These are phyloP conservation scores for Aureobasidium subglaciale DNA, from an alignment of 2,329 filamentous ascomycete species.

Conservation along the genomic window DNA sequence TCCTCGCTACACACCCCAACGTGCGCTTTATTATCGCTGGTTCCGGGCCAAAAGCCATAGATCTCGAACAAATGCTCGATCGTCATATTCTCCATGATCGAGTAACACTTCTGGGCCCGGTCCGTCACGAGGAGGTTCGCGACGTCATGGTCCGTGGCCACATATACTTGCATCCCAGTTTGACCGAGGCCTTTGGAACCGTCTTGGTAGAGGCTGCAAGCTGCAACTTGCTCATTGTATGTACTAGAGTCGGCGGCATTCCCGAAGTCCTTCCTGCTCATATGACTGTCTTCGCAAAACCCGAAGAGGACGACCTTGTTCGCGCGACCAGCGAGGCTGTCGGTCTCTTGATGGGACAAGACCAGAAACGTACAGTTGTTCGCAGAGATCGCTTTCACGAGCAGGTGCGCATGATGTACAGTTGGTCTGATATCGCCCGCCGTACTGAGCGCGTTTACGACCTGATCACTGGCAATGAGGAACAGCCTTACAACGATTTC, in stretches of 20 bases:
- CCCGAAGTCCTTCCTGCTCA: slow-evolving; percentile 91
- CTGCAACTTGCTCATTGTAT: slow-evolving; percentile 93
- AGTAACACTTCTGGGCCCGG: slow-evolving; percentile 83
- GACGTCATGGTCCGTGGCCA: slow-evolving; percentile 97
- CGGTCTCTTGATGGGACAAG: slow-evolving; percentile 51
- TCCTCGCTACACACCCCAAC: slow-evolving; percentile 81
- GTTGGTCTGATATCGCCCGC: slow-evolving; percentile 90
- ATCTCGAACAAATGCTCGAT: slow-evolving; percentile 97
- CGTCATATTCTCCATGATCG: slow-evolving; percentile 66
- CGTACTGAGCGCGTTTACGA: slow-evolving; percentile 94
- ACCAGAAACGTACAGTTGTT: slow-evolving; percentile 38
- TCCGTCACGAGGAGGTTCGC: slow-evolving; percentile 91
- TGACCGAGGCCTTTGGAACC: slow-evolving; percentile 95
- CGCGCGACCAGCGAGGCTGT: slow-evolving; percentile 85
- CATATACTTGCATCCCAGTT: slow-evolving; percentile 88
- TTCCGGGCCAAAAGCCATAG: slow-evolving; percentile 91
- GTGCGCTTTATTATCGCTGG: slow-evolving; percentile 96
- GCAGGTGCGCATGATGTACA: slow-evolving; percentile 97
- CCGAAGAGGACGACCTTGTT: slow-evolving; percentile 92
- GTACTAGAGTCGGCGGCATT: slow-evolving; percentile 92
- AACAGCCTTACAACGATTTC: slow-evolving; percentile 42
- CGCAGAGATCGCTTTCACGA: slow-evolving; percentile 93
- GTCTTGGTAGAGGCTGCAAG: slow-evolving; percentile 96
- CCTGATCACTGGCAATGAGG: slow-evolving; percentile 76
- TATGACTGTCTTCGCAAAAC: slow-evolving; percentile 96